Percentiles rank a stretch among this genome's conserved stretches.
phyloP scores from a whole-genome alignment of 2,329 filamentous ascomycete genomes.

The Botryosphaeria agaves region DNA sequence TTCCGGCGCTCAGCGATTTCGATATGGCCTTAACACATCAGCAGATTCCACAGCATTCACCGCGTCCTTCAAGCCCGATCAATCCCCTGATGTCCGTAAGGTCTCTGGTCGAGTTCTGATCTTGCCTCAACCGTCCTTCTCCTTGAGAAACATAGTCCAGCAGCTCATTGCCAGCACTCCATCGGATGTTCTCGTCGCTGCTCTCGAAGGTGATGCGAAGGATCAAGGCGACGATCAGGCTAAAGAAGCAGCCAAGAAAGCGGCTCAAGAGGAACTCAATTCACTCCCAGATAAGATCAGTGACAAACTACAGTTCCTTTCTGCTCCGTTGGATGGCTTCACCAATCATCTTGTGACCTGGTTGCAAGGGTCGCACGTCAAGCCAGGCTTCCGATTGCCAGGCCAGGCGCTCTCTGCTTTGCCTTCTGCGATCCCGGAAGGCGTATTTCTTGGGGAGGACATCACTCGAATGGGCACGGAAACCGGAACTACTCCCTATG shows the following conservation, averaged over 20 bases:
- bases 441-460: conserved; percentile 7
- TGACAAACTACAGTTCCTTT: conserved; percentile 11
- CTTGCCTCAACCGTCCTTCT: conserved; percentile 22
- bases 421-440: conserved; percentile 2
- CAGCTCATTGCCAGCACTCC: conserved; percentile 18
- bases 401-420: conserved; percentile 5
- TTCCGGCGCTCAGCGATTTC: background rate
- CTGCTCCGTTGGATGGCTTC: conserved; percentile 16
- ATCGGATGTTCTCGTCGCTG: background rate
- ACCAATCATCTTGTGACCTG: conserved; percentile 16
- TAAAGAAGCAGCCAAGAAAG: background rate
- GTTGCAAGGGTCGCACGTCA: conserved; percentile 21
- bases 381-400: conserved; percentile 14
- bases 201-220: too few relatives aligned
- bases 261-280: conserved; percentile 1
- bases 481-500: conserved; percentile 21
- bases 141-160: conserved; percentile 13
- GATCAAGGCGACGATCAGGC: too few relatives aligned
- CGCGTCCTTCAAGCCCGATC: background rate
- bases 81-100: conserved; percentile 7
- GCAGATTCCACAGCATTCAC: too few relatives aligned
- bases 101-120: conserved; percentile 21
- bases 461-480: conserved; percentile 11
- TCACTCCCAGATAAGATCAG: background rate
- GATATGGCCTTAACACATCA: conserved; percentile 6